Percentiles rank a stretch among this genome's conserved stretches.
These are phyloP conservation scores for Diaporthe ampelina DNA, from an alignment of 2,329 filamentous ascomycete species.

Conservation along the genomic window DNA sequence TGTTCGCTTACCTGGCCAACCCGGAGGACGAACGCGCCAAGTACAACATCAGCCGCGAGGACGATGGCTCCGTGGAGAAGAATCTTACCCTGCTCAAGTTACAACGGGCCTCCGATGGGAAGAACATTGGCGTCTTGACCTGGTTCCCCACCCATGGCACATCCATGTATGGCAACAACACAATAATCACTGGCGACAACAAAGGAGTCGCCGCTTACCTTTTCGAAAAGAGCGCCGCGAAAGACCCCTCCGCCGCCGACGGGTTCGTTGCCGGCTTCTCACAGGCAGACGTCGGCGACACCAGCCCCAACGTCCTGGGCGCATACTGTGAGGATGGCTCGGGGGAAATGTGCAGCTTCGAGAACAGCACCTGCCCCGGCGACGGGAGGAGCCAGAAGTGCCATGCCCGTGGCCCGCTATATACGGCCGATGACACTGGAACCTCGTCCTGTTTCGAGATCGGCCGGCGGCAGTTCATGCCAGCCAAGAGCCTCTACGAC, in stretches of 20 bases:
- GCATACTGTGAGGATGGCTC: conserved; percentile 92
- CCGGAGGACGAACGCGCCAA: conserved; percentile 79
- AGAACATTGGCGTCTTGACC: conserved; percentile 84
- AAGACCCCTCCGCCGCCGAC: conserved; percentile 68
- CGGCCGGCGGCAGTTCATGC: conserved; percentile 76
- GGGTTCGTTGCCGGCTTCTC: conserved; percentile 93
- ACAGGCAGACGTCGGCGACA: conserved; percentile 92
- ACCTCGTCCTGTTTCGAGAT: conserved; percentile 83
- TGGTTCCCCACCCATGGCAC: conserved; percentile 97
- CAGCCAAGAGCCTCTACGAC: conserved; percentile 61
- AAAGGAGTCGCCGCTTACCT: conserved; percentile 92
- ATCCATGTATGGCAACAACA: conserved; percentile 92
- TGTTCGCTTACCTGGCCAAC: conserved; percentile 90
- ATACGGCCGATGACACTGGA: conserved; percentile 77
- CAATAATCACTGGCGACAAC: conserved; percentile 92
- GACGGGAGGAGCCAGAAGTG: conserved; percentile 78
- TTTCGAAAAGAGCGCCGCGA: conserved; percentile 78
- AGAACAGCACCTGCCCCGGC: conserved; percentile 83
- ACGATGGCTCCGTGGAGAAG: conserved; percentile 74
- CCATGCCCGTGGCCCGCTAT: conserved; percentile 81
- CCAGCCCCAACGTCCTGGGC: conserved; percentile 87
- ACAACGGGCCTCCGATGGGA: conserved; percentile 78
- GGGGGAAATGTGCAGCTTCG: conserved; percentile 77
- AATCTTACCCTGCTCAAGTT: conserved; percentile 85
- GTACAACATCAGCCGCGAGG: conserved; percentile 70